Percentiles rank a stretch among this genome's conserved stretches.
phyloP scores from a whole-genome alignment of 106 monocot species.

The Acorus calamus region DNA sequence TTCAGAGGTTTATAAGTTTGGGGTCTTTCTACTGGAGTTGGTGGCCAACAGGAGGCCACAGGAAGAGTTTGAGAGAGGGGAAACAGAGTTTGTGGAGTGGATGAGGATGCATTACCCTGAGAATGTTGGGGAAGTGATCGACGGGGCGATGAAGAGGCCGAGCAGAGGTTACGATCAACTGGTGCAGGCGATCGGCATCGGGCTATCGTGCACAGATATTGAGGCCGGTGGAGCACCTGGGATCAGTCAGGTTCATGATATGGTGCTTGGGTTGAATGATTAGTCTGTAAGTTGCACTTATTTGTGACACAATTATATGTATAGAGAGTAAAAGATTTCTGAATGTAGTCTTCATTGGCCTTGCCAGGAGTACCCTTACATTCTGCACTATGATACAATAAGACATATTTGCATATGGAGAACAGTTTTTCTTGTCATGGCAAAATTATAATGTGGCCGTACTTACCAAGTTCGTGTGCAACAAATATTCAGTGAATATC shows the following conservation, averaged over 20 bases:
- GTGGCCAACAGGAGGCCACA: slow-evolving; percentile 5
- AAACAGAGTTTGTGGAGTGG: slow-evolving; percentile 1
- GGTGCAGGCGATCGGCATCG: not conserved
- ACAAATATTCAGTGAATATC: no score
- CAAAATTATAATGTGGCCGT: no score
- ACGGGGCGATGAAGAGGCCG: slow-evolving; percentile 5
- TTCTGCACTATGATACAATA: no score
- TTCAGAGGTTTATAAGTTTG: slow-evolving; percentile 6
- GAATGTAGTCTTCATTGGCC: no score
- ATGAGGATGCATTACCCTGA: slow-evolving; percentile 7
- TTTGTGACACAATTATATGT: no score
- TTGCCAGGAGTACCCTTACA: no score
- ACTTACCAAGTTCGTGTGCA: no score
- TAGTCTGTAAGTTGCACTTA: no score
- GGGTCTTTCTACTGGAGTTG: slow-evolving; percentile 6
- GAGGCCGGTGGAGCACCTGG: not conserved
- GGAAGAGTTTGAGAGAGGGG: not conserved
- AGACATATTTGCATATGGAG: no score
- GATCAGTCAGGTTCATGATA: not conserved
- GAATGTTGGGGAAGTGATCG: not conserved
- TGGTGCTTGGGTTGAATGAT: no score
- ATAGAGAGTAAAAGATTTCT: no score
- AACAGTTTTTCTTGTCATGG: no score
- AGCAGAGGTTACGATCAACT: slow-evolving; percentile 8
- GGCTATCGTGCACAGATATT: not conserved